Conservation (phyloP, 1,284 basidiomycete genomes). For the Chalciporus sp. region DNA sequence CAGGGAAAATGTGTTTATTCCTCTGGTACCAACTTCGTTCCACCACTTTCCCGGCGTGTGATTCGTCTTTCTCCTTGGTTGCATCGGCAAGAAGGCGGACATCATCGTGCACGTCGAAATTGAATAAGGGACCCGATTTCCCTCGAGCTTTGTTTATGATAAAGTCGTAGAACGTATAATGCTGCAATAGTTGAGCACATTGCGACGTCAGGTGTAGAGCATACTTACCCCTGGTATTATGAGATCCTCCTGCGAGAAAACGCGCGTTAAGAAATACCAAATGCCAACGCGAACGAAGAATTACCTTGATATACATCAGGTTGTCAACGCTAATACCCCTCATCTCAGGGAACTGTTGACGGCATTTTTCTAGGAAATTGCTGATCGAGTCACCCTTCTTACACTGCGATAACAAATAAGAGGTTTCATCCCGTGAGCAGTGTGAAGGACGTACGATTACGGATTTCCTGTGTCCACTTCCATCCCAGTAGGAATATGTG, state of each 20-base stretch:
- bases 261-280: constrained; percentile 4
- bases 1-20: constrained; percentile 98
- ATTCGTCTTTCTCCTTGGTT: constrained; percentile 96
- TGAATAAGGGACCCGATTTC: constrained; percentile 97
- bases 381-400: constrained; percentile 97
- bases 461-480: constrained; percentile 93
- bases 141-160: constrained; percentile 98
- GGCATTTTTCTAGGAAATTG: constrained; percentile 89
- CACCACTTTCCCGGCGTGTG: constrained; percentile 98
- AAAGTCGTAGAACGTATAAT: constrained; percentile 98
- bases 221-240: constrained; percentile 87
- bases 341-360: constrained; percentile 91
- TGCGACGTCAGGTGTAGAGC: background rate
- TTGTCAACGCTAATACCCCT: constrained; percentile 91
- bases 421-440: background rate
- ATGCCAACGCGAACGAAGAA: constrained; percentile 19
- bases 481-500: constrained; percentile 98
- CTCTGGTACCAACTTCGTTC: constrained; percentile 95
- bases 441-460: constrained; percentile 67
- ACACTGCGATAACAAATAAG: constrained; percentile 56
- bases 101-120: constrained; percentile 99
- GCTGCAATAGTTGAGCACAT: constrained; percentile 50
- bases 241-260: constrained; percentile 77
- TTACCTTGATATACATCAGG: constrained; percentile 96
- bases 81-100: constrained; percentile 95